Percentiles rank a stretch among this genome's conserved stretches.
Conservation (phyloP, 352 stramenopile genomes). For the Pelagophyceae sp. region DNA sequence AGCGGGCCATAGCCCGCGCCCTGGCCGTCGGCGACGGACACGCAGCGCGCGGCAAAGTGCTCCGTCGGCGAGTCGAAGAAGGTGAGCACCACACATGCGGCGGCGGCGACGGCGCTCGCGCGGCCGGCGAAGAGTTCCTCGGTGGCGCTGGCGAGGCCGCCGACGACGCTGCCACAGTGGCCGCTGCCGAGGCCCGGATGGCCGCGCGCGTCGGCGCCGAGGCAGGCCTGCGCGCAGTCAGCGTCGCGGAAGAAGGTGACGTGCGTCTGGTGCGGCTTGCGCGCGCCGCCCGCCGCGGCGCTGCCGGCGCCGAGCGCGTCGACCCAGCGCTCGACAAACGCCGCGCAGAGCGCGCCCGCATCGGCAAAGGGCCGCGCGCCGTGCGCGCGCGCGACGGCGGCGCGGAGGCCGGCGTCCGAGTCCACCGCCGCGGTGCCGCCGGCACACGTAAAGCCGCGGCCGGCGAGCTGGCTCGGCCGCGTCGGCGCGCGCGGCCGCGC, state of each 20-base stretch:
- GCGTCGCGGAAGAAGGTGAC: neutral
- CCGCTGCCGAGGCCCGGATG: neutral
- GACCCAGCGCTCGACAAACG: neutral
- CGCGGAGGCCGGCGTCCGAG: no score
- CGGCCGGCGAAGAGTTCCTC: neutral
- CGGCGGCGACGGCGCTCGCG: no score
- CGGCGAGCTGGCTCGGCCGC: neutral
- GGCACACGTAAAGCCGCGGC: neutral
- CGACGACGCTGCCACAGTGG: neutral
- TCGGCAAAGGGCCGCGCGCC: neutral
- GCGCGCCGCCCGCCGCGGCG: no score
- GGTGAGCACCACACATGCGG: no score
- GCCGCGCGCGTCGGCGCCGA: neutral
- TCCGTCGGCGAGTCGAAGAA: no score
- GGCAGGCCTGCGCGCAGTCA: neutral
- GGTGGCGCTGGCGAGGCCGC: neutral
- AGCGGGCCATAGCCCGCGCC: neutral
- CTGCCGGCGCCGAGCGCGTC: neutral
- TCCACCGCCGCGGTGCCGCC: neutral
- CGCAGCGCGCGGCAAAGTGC: no score
- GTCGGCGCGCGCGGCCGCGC: neutral
- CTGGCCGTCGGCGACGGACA: neutral
- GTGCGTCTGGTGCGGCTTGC: neutral
- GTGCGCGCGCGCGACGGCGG: neutral
- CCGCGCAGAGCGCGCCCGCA: neutral